Evolutionary conservation across 2,329 filamentous ascomycete genomes (phyloP).

Genomic region (Pseudocercospora fuligena): DNA sequence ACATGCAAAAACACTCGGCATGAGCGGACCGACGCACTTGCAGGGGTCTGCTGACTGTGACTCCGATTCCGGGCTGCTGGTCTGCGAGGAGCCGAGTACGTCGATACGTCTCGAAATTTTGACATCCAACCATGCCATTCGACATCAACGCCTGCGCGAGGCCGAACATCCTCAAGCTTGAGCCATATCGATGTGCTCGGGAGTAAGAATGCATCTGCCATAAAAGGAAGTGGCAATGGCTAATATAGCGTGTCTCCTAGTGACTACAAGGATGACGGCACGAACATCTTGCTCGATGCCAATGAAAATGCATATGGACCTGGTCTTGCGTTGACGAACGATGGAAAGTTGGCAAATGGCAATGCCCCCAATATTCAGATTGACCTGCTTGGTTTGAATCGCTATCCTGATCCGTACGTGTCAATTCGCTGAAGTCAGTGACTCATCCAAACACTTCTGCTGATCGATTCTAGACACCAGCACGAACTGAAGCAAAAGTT

Average conservation of each 20-base stretch:
- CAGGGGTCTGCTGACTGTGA: background rate
- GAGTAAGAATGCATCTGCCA: conserved; percentile 48
- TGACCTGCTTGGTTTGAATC: conserved; percentile 81
- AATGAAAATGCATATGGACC: conserved; percentile 98
- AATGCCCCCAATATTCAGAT: conserved; percentile 60
- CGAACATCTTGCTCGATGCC: conserved; percentile 92
- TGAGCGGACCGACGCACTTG: conserved; percentile 4
- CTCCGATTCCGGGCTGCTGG: background rate
- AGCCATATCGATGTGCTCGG: conserved; percentile 60
- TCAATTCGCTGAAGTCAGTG: conserved; percentile 6
- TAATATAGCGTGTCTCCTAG: conserved; percentile 29
- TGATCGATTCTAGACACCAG: conserved; percentile 68
- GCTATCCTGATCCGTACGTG: conserved; percentile 84
- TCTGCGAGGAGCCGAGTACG: background rate
- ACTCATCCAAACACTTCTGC: conserved; percentile 18
- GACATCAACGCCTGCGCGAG: conserved; percentile 56
- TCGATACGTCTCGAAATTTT: conserved; percentile 20
- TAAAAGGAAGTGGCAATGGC: conserved; percentile 17
- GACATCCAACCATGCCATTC: conserved; percentile 45
- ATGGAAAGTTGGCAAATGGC: conserved; percentile 55
- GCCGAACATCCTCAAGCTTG: conserved; percentile 57
- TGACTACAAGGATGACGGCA: conserved; percentile 98
- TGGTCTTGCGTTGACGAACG: conserved; percentile 62
- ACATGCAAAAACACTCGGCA: conserved; percentile 8
- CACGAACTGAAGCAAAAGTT: conserved; percentile 81